Percentiles rank a stretch among this genome's conserved stretches.
Evolutionary conservation across 148 eudicot genomes (phyloP).

Genomic region (Vaccinium corymbosum): DNA sequence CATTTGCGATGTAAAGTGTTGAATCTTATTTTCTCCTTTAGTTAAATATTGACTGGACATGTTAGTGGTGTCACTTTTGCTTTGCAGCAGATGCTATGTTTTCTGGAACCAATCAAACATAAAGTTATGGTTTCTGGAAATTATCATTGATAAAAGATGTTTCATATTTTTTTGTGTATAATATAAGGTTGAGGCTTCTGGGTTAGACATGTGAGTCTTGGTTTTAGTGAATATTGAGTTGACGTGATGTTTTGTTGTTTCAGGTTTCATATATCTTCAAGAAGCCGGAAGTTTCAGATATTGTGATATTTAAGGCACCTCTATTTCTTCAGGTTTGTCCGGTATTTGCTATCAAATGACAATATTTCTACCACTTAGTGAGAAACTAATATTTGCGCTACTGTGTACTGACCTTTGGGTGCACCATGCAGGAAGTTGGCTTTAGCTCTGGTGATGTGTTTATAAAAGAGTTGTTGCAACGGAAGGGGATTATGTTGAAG

Average conservation of each 20-base stretch:
- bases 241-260: constrained; percentile 12
- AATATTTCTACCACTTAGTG: neutral
- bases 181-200: neutral
- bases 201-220: neutral
- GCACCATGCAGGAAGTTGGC: constrained; percentile 53
- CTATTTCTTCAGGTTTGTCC: constrained; percentile 64
- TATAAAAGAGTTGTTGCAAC: constrained; percentile 76
- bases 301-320: constrained; percentile 82
- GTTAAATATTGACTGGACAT: neutral
- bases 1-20: neutral
- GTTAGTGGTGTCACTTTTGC: neutral
- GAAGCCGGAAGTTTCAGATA: constrained; percentile 77
- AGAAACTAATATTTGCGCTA: neutral
- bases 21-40: neutral
- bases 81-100: neutral
- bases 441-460: constrained; percentile 60
- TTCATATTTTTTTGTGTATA: neutral
- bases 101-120: too few relatives aligned
- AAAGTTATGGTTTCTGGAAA: neutral
- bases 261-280: constrained; percentile 80
- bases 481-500: constrained; percentile 84
- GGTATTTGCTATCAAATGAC: neutral
- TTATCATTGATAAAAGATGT: neutral
- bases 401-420: neutral
- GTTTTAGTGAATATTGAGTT: constrained; percentile 1